Percentiles rank a stretch among this genome's conserved stretches.
Conservation (phyloP, 208 protist genomes). For the Blechomonas ayalai region DNA sequence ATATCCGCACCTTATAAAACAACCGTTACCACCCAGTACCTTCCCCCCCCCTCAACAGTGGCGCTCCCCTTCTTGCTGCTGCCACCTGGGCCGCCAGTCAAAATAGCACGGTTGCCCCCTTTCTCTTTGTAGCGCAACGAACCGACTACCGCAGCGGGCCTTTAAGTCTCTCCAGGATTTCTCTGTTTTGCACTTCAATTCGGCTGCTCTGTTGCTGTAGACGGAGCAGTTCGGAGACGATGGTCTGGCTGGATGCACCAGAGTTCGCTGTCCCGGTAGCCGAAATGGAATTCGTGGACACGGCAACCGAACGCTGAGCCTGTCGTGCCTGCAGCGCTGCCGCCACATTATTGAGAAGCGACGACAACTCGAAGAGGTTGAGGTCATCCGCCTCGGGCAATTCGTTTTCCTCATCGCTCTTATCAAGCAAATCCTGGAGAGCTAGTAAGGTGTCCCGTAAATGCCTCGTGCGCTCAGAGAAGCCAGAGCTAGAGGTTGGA, state of each 20-base stretch:
- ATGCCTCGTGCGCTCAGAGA: slow-evolving; percentile 20
- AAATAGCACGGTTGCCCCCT: neutral
- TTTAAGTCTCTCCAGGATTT: slow-evolving; percentile 30
- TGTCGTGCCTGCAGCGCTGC: slow-evolving; percentile 28
- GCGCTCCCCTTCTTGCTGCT: neutral
- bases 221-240: slow-evolving; percentile 29
- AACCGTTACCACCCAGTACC: neutral
- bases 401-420: slow-evolving; percentile 1
- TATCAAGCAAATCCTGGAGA: slow-evolving; percentile 29
- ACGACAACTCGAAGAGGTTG: slow-evolving; percentile 9
- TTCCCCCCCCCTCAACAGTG: neutral
- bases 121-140: neutral
- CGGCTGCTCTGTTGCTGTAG: slow-evolving; percentile 44
- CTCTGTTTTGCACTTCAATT: slow-evolving; percentile 51
- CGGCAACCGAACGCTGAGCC: no score
- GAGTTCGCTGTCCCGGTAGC: slow-evolving; percentile 10
- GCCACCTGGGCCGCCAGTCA: neutral
- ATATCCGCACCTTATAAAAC: neutral
- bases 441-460: slow-evolving; percentile 41
- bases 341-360: slow-evolving; percentile 23
- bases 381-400: slow-evolving; percentile 17
- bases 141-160: neutral
- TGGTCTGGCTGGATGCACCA: slow-evolving; percentile 7
- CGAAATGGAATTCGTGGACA: slow-evolving; percentile 11
- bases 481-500: slow-evolving; percentile 6